Evolutionary conservation across 139 green algal species (phyloP).

Genomic region (Micractinium conductrix): DNA sequence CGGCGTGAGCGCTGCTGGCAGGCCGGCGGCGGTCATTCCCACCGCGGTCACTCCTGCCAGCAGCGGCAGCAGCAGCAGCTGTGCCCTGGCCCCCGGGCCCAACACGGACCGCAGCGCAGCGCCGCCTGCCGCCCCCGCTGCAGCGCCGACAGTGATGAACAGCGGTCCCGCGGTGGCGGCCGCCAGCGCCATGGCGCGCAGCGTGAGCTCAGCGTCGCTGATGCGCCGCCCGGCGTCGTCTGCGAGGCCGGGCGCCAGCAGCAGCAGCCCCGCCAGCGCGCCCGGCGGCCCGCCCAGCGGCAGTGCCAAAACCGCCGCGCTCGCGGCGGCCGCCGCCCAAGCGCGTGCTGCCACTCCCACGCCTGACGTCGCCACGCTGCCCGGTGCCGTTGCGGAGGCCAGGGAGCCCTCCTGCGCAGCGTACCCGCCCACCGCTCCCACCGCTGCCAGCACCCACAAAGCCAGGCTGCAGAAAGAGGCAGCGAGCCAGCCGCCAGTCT

Average conservation of each 20-base stretch:
- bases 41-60: neutral
- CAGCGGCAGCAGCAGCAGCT: neutral
- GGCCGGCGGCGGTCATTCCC: neutral
- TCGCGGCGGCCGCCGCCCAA: neutral
- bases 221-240: neutral
- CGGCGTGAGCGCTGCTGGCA: conserved; percentile 1
- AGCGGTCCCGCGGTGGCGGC: neutral
- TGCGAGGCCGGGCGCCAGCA: conserved; percentile 11
- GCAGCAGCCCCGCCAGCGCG: neutral
- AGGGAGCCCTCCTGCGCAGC: neutral
- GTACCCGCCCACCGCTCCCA: neutral
- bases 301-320: neutral
- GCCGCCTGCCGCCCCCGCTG: neutral
- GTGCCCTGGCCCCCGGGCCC: neutral
- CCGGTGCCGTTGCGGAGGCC: no score
- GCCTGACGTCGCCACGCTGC: neutral
- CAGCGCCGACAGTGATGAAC: neutral
- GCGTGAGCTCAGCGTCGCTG: conserved; percentile 3
- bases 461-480: conserved; percentile 16
- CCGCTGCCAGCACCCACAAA: neutral
- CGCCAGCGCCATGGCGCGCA: conserved; percentile 6
- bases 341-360: neutral
- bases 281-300: neutral
- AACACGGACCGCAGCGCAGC: neutral
- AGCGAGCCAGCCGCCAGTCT: conserved; percentile 29